Evolutionary conservation across 805 yeast genomes (phyloP), one percentile per base, ranked within the genome.

Genomic region (Candida nanaspora): DNA sequence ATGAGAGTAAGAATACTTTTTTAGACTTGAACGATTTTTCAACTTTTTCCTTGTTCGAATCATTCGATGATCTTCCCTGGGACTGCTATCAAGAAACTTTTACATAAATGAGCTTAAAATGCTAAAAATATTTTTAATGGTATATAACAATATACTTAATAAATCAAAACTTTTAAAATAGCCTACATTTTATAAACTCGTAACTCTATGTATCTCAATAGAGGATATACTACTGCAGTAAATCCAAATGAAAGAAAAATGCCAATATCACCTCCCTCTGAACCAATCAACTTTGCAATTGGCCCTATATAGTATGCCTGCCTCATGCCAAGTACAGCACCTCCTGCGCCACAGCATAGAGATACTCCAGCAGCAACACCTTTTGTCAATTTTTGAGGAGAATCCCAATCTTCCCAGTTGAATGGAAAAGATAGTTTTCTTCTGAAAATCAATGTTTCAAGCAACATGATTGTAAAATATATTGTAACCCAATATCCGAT

Each of bases 401-500:
- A 72, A 52, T 83, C 72, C 86, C 89, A 84, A 36, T 71, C 69
- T 3, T 63, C 69, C 77, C 85, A 82, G 53, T 81, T 78, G 59
- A 80, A 81, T 48, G 72, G 52, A 41, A 66, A 61, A 31, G 63
- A 51, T 35, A 59, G 55, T 9, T 71, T 64, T 26, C 34, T 34
- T 51, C 93, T 68, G 64, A 82, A 83, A 19, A 82, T 64, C 5
- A 66, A 40, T 50, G 82, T 81, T 55, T 83, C 93, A 44, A 79
- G 80, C 2, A 82, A 48, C 34, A 82, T 57, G 32, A 83, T 57
- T 16, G 73, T 69, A 50, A 80, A 76, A 57, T 82, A 84, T 64
- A 83, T 81, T 43, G 86, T 76, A 43, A 82, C 72, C 93, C 93
- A 83, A 61, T 83, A 83, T 2, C 88, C 89, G 41, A 83, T 75